Evolutionary conservation across 2,329 filamentous ascomycete genomes (phyloP).

Genomic region (Alternaria angustiovoidea): DNA sequence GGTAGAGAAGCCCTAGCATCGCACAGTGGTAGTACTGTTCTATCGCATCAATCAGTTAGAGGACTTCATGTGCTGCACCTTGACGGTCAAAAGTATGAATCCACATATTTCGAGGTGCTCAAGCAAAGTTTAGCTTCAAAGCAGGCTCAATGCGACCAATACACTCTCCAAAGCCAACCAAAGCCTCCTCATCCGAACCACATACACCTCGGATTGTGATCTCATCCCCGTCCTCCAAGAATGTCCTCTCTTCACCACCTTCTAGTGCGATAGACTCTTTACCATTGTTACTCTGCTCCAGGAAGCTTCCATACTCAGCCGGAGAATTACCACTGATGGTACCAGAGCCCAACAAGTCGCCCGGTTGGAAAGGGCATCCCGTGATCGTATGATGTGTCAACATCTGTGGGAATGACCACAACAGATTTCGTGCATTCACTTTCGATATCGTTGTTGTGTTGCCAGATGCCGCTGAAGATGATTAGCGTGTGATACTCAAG

Average conservation of each 20-base stretch:
- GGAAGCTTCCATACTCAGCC: conserved; percentile 70
- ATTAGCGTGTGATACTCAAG: conserved; percentile 21
- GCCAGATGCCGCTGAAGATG: conserved; percentile 52
- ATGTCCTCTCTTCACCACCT: conserved; percentile 72
- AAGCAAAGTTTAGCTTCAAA: conserved; percentile 32
- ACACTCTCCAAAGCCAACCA: conserved; percentile 81
- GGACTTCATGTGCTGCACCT: not conserved
- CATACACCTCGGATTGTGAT: conserved; percentile 71
- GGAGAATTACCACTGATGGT: conserved; percentile 73
- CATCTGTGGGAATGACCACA: conserved; percentile 89
- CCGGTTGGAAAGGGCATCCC: conserved; percentile 76
- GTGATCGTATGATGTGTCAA: conserved; percentile 79
- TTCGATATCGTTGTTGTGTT: conserved; percentile 65
- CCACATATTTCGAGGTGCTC: not conserved
- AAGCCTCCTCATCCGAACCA: conserved; percentile 67
- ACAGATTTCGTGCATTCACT: conserved; percentile 71
- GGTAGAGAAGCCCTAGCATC: not conserved
- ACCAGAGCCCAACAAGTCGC: conserved; percentile 79
- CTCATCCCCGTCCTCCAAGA: conserved; percentile 78
- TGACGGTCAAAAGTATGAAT: not conserved
- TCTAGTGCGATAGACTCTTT: conserved; percentile 69
- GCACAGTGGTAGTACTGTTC: not conserved
- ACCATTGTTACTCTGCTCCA: conserved; percentile 76
- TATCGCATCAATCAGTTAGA: not conserved
- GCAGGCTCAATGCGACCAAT: conserved; percentile 65